Evolutionary conservation across 108 stramenopile species (phyloP), one percentile per base, ranked within the genome.

Genomic region (Chaetoceros muelleri): DNA sequence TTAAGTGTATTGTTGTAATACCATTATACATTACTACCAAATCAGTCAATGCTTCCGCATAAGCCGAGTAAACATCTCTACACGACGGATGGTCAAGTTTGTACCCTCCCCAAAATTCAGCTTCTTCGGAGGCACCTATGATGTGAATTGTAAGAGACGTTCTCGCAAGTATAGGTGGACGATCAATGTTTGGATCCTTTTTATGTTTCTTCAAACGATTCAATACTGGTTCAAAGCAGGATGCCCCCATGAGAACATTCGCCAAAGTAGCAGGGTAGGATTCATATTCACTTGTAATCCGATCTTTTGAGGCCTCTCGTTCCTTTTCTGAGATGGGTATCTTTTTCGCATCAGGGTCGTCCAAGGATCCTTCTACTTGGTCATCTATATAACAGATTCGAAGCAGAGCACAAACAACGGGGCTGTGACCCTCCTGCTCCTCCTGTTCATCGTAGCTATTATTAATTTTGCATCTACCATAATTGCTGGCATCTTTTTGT

Each of bases 231-330:
- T 72, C 65, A 61, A 62, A 84, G 55, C 73, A 76, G 0, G 86
- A 81, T 34, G 74, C 72, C 44, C 80, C 82, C 19, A 64, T 34
- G 2, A 85, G 57, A 20, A 85, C 57, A 46, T 93, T 93, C 30
- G 86, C 84, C 19, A 93, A 62, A 30, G 92, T 93, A 2, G 92
- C 87, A 20, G 87, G 92, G 59, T 93, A 93, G 1, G 85, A 86
- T 48, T 93, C 84, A 23, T 63, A 66, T 62, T 92, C 90, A 20
- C 85, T 92, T 47, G 58, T 67, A 5, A 92, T 55, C 55, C 90
- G 71, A 67, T 92, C 78, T 17, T 47, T 48, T 7, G 90, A 82
- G 25, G 82, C 78, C 20, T 75, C 73, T 51, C 51, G 52, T 7
- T 47, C 69, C 20, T 40, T 34, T n/a, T 56, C 34, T 16, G 53